These are phyloP conservation scores for Lichtheimia corymbifera DNA, from an alignment of 371 early-diverging fungal genomes.

Conservation along the genomic window DNA sequence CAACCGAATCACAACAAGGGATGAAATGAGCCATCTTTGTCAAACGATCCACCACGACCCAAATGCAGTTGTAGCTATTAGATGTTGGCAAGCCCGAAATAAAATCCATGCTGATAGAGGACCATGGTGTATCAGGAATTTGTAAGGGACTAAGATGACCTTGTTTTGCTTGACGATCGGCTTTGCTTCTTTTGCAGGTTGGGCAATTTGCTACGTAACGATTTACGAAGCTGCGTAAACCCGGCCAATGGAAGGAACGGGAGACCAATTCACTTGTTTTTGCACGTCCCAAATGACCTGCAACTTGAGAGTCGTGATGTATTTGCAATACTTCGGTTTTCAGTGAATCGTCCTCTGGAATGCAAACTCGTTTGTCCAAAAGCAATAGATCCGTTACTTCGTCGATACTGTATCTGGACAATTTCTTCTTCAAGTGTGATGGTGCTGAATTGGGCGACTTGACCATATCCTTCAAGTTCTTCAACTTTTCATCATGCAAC, in stretches of 20 bases:
- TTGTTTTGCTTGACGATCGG: conserved; percentile 16
- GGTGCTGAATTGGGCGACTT: conserved; percentile 2
- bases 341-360: conserved; percentile 20
- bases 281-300: conserved; percentile 50
- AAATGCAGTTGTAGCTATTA: conserved; percentile 29
- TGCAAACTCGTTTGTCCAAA: conserved; percentile 20
- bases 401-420: conserved; percentile 10
- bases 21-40: conserved; percentile 50
- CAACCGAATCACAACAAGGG: conserved; percentile 24
- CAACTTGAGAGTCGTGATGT: conserved; percentile 38
- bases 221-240: conserved; percentile 30
- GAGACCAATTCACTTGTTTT: conserved; percentile 42
- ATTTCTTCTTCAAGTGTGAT: neutral
- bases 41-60: conserved; percentile 47
- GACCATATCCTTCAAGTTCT: neutral
- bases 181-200: conserved; percentile 38
- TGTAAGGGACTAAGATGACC: conserved; percentile 41
- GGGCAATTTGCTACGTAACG: conserved; percentile 43
- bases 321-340: conserved; percentile 20
- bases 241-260: conserved; percentile 43
- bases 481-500: too few relatives aligned
- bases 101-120: conserved; percentile 50
- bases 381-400: conserved; percentile 18
- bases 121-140: conserved; percentile 40
- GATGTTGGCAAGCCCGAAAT: conserved; percentile 44